Evolutionary conservation across 257 asterid genomes (phyloP), one percentile per base, ranked within the genome.

Genomic region (Penstemon davidsonii): DNA sequence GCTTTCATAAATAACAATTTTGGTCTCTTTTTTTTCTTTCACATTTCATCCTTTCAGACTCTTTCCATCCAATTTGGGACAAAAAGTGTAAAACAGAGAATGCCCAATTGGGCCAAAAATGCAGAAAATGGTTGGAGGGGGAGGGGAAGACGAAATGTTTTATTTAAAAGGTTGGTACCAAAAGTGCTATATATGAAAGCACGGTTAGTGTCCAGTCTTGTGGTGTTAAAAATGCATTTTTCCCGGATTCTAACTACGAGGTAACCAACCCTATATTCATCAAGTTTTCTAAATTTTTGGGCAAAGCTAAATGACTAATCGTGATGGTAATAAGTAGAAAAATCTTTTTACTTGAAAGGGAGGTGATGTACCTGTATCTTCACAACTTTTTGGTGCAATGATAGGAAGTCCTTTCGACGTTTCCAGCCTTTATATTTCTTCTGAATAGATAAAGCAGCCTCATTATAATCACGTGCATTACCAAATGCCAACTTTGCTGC

Each of bases 371-470:
- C 99, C 97, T 91, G 99, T 82, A 94, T 91, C 85, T 83, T 94
- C 63, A 91, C 96, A 45, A 94, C 96, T 86, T 91, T 94, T 81
- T 83, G 93, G 68, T 96, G 93, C 69, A 88, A 62, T 33, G 96
- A 57, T 57, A 94, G 92, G 76, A 84, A 94, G 74, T 86, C 93
- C 81, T 70, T 91, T 68, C 96, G 84, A 39, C 98, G 93, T 81
- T 89, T 94, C 88, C 90, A 94, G 62, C 98, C 96, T 46, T 95
- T 88, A 55, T 83, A 94, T 63, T 89, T 91, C 83, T 88, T 94
- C 77, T 94, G 99, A 76, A 94, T 94, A 5, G 95, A 83, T 65
- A 94, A 68, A 54, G 99, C 99, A 62, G 99, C 99, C 10, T 78
- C 75, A 78, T 83, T 84, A 73, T 74, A 72, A 39, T 90, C 94